Evolutionary conservation across 2,329 filamentous ascomycete genomes (phyloP), one percentile per base, ranked within the genome.

Genomic region (Helminthosporium solani): DNA sequence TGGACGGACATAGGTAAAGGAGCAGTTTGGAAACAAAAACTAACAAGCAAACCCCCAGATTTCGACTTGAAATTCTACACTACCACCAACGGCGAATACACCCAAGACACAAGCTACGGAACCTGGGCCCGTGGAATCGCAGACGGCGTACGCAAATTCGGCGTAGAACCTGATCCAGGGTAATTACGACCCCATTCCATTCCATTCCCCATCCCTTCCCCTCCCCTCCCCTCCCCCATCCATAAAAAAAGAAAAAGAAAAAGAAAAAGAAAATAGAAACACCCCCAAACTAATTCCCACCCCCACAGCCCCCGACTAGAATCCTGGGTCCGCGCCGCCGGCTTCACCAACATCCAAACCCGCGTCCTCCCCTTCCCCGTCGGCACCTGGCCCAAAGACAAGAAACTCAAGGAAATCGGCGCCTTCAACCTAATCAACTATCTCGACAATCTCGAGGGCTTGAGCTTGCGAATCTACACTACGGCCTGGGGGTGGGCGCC

Each of bases 161-260:
- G 73, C 33, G 60, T 71, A 11, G 68, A 73, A 23, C 63, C 72
- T 44, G 68, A 71, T 42, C 72, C 74, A 30, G 67, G 66, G 36
- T 52, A 25, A 47, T n/a, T n/a, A n/a, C n/a, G n/a, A n/a, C n/a
- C n/a, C n/a, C n/a, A n/a, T n/a, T n/a, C n/a, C n/a, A n/a, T n/a
- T n/a, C n/a, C n/a, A n/a, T n/a, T n/a, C n/a, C n/a, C n/a, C 8
- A 27, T n/a, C 11, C 28, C 11, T 21, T 20, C 14, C 12, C 36
- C 11, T 31, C 28, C 20, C 33, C 19, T n/a, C 18, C 21, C 18
- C 33, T 28, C 8, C 15, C 19, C 20, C 20, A 15, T n/a, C n/a
- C n/a, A n/a, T n/a, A n/a, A n/a, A n/a, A n/a, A n/a, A n/a, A n/a
- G n/a, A n/a, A n/a, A n/a, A n/a, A n/a, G n/a, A n/a, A n/a, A n/a